Base-by-base conservation (phyloP, 306 rosid genomes). In the Trifolium fragiferum region DNA sequence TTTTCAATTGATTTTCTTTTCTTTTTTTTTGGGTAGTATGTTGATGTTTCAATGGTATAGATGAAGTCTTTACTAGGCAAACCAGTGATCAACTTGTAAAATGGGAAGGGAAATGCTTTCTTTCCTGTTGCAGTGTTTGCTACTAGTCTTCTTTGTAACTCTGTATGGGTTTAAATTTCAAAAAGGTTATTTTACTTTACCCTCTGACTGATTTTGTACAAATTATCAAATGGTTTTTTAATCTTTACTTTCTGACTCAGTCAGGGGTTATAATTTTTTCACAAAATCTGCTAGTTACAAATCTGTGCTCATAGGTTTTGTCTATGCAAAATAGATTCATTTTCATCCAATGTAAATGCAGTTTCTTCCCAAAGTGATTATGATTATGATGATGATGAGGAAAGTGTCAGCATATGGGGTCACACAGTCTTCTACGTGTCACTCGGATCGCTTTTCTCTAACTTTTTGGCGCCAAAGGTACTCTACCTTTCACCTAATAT, bases 111-210 rank as follows among this genome's bases (percentile, higher is more conserved):
- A 30, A 70, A 82, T 65, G 72, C 75, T 61, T 74, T 73, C 81
- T 70, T 76, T 77, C 78, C 66, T 77, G 27, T 30, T 60, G 64
- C 18, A 76, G 62, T 77, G 33, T 8, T 8, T 60, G 37, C 10
- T 6, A n/a, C 76, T 75, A 14, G 81, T 82, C 85, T 64, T 82
- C 84, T 64, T 64, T 79, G 87, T 86, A 78, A 76, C 82, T 83
- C 66, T 73, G 80, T 79, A 74, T 84, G 82, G 80, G 64, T 79
- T 77, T 82, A 60, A 80, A 72, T 78, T 78, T 78, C 50, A 84
- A 70, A 84, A 70, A 78, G 78, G 82, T 37, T 76, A 69, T 41
- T 41, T 40, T 20, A 40, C 73, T 73, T 47, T 70, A 41, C 72
- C 68, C 16, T 30, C 38, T 27, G 41, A 30, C 21, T 30, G 85